A percentile compares a stretch with the other conserved stretches of the same genome.
phyloP scores from a whole-genome alignment of 257 asterid species.

The Haberlea rhodopensis region DNA sequence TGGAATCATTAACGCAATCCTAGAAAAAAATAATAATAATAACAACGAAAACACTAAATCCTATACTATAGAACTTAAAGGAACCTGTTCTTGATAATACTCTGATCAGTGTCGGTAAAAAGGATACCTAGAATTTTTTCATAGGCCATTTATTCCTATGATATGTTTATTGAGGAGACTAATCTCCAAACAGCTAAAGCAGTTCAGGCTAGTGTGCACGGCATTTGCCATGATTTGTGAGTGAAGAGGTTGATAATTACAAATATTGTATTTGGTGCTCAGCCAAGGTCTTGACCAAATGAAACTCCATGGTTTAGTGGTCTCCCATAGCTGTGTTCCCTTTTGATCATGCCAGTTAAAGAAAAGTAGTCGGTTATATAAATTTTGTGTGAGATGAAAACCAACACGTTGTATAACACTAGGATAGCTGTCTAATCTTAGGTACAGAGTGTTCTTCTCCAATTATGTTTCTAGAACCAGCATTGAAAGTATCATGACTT shows the following conservation, averaged over 20 bases:
- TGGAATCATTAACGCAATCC: conserved; percentile 63
- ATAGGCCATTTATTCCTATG: conserved; percentile 77
- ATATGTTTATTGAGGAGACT: conserved; percentile 58
- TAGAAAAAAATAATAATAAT: too few species aligned
- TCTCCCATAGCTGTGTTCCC: too few species aligned
- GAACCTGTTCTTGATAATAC: conserved; percentile 58
- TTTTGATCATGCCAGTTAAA: too few species aligned
- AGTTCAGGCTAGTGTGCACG: conserved; percentile 85
- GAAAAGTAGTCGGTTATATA: neutral
- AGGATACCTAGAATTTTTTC: conserved; percentile 68
- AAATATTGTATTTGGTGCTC: too few species aligned
- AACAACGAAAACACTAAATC: conserved; percentile 65
- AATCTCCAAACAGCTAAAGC: conserved; percentile 78
- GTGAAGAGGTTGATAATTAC: conserved; percentile 90
- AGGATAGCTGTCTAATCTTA: too few species aligned
- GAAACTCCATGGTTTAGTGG: conserved; percentile 71
- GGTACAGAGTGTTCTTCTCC: too few species aligned
- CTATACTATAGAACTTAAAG: conserved; percentile 54
- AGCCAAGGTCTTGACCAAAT: conserved; percentile 81
- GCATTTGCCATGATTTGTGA: conserved; percentile 69
- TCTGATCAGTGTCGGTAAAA: conserved; percentile 74
- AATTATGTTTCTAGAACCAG: neutral
- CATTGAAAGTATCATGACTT: neutral
- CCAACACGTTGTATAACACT: too few species aligned
- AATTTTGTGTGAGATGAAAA: too few species aligned